Base-by-base conservation (phyloP, 257 asterid species). In the Schizonepeta tenuifolia region DNA sequence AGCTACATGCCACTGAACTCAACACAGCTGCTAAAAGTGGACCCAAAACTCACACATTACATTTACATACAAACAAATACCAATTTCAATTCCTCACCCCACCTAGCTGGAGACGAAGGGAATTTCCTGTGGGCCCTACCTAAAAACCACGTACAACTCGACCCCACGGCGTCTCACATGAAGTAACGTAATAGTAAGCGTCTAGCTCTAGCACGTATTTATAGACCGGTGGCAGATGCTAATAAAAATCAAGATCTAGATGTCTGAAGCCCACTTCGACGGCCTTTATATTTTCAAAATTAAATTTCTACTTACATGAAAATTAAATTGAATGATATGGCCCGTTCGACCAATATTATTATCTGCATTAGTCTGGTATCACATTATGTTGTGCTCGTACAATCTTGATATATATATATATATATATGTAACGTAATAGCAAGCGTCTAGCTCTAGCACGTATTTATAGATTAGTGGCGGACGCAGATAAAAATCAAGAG, bases 1-100 rank as follows among this genome's bases (percentile, higher is more conserved):
- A 82, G 89, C 89, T 62, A 88, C 87, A 20, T 88, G 56, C 70
- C 94, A 86, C 84, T 80, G 81, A 70, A 79, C 72, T 77, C 41
- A 63, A 73, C 31, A 70, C 71, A 69, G 75, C 17, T 24, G 38
- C 55, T 49, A 55, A 49, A 59, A 47, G 88, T 85, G 91, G 89
- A 75, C 88, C 86, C 83, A 80, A 82, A 12, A n/a, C 38, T 17
- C 61, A 51, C 12, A 18, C 9, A 36, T 36, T 10, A 36, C 7
- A 36, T 28, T 31, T 36, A 36, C 10, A 7, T 36, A 7, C 41
- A 36, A 36, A 36, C 41, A 36, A 36, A 36, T 6, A 11, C 62
- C 71, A 75, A 81, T 71, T 77, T 72, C 41, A 56, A 41, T 41
- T 24, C 35, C 57, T 9, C 18, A 8, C 36, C 43, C 28, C 35